Base-by-base conservation (phyloP, 1,139 yeast species). In the Suhomyces yuchorum region DNA sequence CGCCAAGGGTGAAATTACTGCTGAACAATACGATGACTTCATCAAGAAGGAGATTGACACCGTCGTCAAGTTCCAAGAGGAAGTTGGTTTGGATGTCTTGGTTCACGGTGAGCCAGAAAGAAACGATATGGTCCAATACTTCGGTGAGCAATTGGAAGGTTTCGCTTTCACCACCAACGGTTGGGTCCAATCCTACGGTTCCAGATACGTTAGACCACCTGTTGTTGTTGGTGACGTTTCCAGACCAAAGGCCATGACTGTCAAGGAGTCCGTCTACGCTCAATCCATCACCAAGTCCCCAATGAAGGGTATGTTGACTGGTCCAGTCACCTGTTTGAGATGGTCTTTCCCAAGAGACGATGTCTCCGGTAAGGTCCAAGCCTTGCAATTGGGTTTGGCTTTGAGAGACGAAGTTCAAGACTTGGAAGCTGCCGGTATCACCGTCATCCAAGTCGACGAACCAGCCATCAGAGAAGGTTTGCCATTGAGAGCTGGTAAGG, bases 311-410 rank as follows among this genome's bases (percentile, higher is more conserved):
- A 93, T 93, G 99, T 87, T 93, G 75, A 92, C 99, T 71, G 99
- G 99, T 79, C 99, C 99, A 73, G 96, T 93, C 65, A 93, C 99
- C 67, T 90, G 96, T 78, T 86, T 93, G 74, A 90, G 99, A 86
- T 93, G 99, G 99, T 93, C 99, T 66, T 93, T 93, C 98, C 99
- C 99, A 80, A 90, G 99, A 86, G 95, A 92, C 71, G 99, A 93
- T 68, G 87, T 93, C 62, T 82, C 96, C 59, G 95, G 89, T 79
- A 84, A 89, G 81, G 81, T 85, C 60, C 99, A 93, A 82, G 92
- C 98, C 65, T 83, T 89, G 73, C 99, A 93, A 84, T 87, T 93
- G 73, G 96, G 96, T 71, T 82, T 93, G 68, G 98, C 98, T 64
- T 84, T 93, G 70, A 90, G 99, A 81, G 99, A 93, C 67, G 99